Conservation (phyloP, 345 rosid species). For the Sisymbrium irio region DNA sequence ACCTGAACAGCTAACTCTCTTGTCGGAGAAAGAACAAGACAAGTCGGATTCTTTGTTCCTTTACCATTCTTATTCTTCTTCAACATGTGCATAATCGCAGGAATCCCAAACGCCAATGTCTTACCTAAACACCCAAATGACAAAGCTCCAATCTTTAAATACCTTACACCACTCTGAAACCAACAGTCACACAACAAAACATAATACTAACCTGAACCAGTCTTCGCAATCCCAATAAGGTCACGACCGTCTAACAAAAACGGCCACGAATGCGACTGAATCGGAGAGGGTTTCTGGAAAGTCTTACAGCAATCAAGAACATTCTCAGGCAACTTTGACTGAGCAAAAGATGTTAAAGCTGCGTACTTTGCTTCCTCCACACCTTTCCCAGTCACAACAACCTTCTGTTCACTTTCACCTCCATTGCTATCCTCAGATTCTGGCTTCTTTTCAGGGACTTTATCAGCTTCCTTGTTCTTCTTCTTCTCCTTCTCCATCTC, state of each 20-base stretch:
- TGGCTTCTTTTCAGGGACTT: slow-evolving; percentile 9
- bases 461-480: slow-evolving; percentile 29
- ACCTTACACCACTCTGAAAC: neutral
- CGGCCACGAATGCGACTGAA: slow-evolving; percentile 95
- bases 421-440: slow-evolving; percentile 10
- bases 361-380: slow-evolving; percentile 59
- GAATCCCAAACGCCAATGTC: slow-evolving; percentile 89
- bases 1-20: slow-evolving; percentile 96
- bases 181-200: neutral
- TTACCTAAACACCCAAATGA: slow-evolving; percentile 48
- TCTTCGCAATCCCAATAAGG: slow-evolving; percentile 88
- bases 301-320: slow-evolving; percentile 75
- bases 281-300: slow-evolving; percentile 78
- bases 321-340: slow-evolving; percentile 58
- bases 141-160: slow-evolving; percentile 6
- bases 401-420: slow-evolving; percentile 41
- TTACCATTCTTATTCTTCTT: slow-evolving; percentile 59
- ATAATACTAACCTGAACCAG: slow-evolving; percentile 86
- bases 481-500: slow-evolving; percentile 35
- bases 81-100: slow-evolving; percentile 82
- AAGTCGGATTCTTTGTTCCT: slow-evolving; percentile 58
- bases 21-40: slow-evolving; percentile 95
- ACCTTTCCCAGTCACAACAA: slow-evolving; percentile 63
- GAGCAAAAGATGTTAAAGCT: slow-evolving; percentile 52
- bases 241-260: slow-evolving; percentile 87